Evolutionary conservation across 1,284 basidiomycete species (phyloP).

Genomic region (Veloporphyrellus conicus): DNA sequence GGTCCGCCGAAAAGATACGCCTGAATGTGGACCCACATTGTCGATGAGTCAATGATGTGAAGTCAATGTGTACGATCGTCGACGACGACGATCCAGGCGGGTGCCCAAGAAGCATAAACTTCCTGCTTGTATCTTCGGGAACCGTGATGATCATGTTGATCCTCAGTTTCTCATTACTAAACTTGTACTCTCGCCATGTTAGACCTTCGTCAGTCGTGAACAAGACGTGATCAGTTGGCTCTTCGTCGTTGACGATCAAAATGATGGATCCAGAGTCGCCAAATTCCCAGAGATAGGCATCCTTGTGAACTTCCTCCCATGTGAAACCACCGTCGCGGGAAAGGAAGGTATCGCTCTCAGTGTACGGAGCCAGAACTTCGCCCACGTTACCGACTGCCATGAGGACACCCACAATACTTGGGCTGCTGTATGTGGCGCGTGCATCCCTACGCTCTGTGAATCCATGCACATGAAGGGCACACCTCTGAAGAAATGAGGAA

Average conservation of each 20-base stretch:
- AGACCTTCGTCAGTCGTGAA: constrained; percentile 88
- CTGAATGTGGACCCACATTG: constrained; percentile 56
- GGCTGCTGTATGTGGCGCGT: constrained; percentile 87
- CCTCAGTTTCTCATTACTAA: constrained; percentile 70
- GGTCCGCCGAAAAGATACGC: background rate
- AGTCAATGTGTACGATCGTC: constrained; percentile 86
- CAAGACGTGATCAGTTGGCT: constrained; percentile 82
- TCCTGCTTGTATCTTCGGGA: constrained; percentile 84
- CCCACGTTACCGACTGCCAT: constrained; percentile 99
- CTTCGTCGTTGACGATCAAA: constrained; percentile 93
- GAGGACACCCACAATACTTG: constrained; percentile 87
- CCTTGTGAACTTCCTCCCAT: constrained; percentile 98
- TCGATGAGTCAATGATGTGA: constrained; percentile 69
- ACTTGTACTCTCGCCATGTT: constrained; percentile 85
- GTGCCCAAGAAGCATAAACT: constrained; percentile 83
- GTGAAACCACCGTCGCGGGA: constrained; percentile 95
- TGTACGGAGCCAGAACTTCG: constrained; percentile 74
- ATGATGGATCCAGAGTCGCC: constrained; percentile 95
- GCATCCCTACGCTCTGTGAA: constrained; percentile 92
- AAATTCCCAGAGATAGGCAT: constrained; percentile 96
- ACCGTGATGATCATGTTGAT: constrained; percentile 83
- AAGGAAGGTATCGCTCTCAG: constrained; percentile 91
- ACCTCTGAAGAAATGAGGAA: constrained; percentile 49
- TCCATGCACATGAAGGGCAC: constrained; percentile 88
- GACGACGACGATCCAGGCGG: constrained; percentile 48